These are phyloP conservation scores for Cyclocybe cylindracea DNA, from an alignment of 768 basidiomycete genomes.

Conservation along the genomic window DNA sequence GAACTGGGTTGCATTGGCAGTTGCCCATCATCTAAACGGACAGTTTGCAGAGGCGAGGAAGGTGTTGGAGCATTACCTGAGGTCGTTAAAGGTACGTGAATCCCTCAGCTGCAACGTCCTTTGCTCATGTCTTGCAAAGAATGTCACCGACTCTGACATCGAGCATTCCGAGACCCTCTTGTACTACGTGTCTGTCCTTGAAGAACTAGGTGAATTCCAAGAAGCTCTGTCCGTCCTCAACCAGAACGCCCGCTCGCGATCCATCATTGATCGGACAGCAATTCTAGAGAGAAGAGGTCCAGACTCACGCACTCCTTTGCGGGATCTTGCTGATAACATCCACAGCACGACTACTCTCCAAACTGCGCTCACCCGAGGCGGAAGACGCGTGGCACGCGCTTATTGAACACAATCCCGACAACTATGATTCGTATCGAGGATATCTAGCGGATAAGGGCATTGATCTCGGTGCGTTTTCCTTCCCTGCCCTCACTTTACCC, in stretches of 20 bases:
- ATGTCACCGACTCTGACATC: slow-evolving; percentile 74
- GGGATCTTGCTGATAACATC: slow-evolving; percentile 6
- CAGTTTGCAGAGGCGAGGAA: slow-evolving; percentile 70
- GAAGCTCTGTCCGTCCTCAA: slow-evolving; percentile 69
- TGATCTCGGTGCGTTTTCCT: slow-evolving; percentile 53
- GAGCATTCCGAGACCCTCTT: slow-evolving; percentile 84
- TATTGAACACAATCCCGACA: slow-evolving; percentile 85
- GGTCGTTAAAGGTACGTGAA: slow-evolving; percentile 63
- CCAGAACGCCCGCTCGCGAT: slow-evolving; percentile 57
- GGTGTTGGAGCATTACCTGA: slow-evolving; percentile 72
- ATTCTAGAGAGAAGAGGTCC: slow-evolving; percentile 71
- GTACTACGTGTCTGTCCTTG: slow-evolving; percentile 73
- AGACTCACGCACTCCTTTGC: slow-evolving; percentile 8
- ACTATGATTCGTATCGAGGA: slow-evolving; percentile 75
- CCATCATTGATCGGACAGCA: slow-evolving; percentile 70
- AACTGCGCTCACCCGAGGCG: slow-evolving; percentile 66
- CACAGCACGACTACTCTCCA: slow-evolving; percentile 77
- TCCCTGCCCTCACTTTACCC: not conserved
- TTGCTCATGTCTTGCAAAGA: slow-evolving; percentile 38
- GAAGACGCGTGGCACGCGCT: slow-evolving; percentile 79
- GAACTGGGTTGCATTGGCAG: slow-evolving; percentile 88
- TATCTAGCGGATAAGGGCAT: slow-evolving; percentile 69
- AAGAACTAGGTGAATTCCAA: slow-evolving; percentile 65
- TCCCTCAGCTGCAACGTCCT: not conserved
- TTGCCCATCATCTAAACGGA: slow-evolving; percentile 86